Conservation (phyloP, 208 protist species). For the Herpetomonas samuelpessoai region DNA sequence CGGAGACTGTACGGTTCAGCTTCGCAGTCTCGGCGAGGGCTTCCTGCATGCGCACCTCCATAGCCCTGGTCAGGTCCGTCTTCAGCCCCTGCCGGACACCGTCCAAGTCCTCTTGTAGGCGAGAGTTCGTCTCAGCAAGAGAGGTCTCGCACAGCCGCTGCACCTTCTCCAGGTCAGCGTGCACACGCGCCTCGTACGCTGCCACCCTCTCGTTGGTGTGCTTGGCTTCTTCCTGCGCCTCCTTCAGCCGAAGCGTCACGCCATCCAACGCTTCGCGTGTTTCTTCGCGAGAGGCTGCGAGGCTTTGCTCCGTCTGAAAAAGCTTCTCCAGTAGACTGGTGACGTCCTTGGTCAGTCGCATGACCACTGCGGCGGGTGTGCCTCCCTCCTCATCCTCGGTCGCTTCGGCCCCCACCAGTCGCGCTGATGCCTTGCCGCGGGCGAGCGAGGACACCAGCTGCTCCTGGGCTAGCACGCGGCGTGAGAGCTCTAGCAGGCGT, state of each 20-base stretch:
- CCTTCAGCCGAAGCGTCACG: too few species aligned
- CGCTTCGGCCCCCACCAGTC: not conserved
- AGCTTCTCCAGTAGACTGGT: constrained; percentile 24
- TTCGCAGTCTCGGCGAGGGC: too few species aligned
- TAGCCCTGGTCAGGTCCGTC: too few species aligned
- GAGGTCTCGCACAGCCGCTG: not conserved
- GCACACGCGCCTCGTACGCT: not conserved
- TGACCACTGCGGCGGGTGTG: not conserved
- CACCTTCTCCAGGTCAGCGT: not conserved
- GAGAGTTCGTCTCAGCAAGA: too few species aligned
- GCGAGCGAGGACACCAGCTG: constrained; percentile 13
- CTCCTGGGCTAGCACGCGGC: constrained; percentile 15
- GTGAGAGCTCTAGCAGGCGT: constrained; percentile 20
- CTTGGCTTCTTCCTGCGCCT: too few species aligned
- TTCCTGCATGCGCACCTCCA: too few species aligned
- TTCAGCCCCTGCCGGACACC: too few species aligned
- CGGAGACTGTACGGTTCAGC: too few species aligned
- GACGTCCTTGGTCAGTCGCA: constrained; percentile 27
- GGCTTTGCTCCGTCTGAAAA: not conserved
- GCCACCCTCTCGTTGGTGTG: too few species aligned
- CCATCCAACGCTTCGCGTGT: too few species aligned
- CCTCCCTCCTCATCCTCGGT: constrained; percentile 10
- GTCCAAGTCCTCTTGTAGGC: too few species aligned
- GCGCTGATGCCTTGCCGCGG: not conserved
- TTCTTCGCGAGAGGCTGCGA: too few species aligned